These are phyloP conservation scores for Silene vulgaris DNA, from an alignment of 179 eudicot species.

Conservation along the genomic window DNA sequence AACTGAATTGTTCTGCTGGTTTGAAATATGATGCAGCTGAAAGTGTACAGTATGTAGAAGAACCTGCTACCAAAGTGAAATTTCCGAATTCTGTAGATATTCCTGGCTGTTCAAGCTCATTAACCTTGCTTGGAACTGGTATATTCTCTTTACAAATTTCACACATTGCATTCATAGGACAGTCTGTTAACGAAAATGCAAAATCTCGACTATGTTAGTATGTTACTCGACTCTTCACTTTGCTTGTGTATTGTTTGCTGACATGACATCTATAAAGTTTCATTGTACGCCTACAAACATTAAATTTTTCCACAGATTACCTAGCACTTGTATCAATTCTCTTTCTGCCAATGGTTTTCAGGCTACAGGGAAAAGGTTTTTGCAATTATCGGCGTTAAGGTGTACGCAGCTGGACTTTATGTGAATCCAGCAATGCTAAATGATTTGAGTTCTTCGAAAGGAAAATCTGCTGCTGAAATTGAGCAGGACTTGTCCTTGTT, in stretches of 20 bases:
- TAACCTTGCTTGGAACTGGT: constrained; percentile 87
- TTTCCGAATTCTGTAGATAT: constrained; percentile 52
- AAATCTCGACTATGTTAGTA: background rate
- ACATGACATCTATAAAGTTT: background rate
- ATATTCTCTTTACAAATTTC: background rate
- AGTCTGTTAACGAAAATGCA: background rate
- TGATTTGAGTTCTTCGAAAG: constrained; percentile 53
- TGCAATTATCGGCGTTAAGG: constrained; percentile 88
- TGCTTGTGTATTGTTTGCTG: background rate
- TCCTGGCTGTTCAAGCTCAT: constrained; percentile 70
- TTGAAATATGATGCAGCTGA: constrained; percentile 35
- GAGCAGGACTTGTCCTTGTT: constrained; percentile 49
- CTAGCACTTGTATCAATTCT: background rate
- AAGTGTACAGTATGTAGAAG: constrained; percentile 51
- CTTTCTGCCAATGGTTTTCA: constrained; percentile 25
- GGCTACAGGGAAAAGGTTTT: constrained; percentile 93
- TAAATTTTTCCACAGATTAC: background rate
- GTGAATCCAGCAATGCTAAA: constrained; percentile 43
- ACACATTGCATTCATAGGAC: background rate
- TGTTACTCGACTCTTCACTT: no score
- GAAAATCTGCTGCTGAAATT: constrained; percentile 46
- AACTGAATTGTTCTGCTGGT: constrained; percentile 4
- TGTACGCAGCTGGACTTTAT: constrained; percentile 90
- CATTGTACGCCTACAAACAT: background rate
- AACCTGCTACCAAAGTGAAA: constrained; percentile 75